These are phyloP conservation scores for Cladosporium sp. DNA, from an alignment of 2,329 filamentous ascomycete species.

Conservation along the genomic window DNA sequence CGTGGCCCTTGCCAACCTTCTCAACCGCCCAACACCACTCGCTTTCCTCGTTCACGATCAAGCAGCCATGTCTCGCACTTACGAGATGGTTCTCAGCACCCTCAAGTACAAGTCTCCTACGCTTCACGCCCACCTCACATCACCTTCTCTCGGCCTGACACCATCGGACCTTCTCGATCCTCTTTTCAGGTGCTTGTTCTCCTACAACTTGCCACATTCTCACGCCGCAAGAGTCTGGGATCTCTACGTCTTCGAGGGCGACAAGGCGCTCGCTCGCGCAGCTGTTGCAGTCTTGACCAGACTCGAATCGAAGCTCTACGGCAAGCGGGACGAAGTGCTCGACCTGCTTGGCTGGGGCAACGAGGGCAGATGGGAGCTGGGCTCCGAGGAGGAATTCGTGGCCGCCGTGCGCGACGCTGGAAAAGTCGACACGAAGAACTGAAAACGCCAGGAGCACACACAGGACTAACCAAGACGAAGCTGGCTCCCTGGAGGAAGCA, in stretches of 20 bases:
- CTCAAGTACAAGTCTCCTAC: constrained; percentile 65
- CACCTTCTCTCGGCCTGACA: constrained; percentile 35
- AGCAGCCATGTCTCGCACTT: constrained; percentile 68
- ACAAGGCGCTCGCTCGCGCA: constrained; percentile 69
- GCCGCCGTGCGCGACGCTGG: constrained; percentile 41
- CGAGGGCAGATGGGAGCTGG: constrained; percentile 36
- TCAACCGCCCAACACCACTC: constrained; percentile 73
- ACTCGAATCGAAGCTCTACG: constrained; percentile 56
- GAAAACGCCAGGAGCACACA: background rate
- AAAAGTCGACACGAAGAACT: constrained; percentile 34
- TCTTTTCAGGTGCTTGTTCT: constrained; percentile 37
- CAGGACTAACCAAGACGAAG: background rate
- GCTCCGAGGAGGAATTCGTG: constrained; percentile 46
- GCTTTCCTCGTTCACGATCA: constrained; percentile 73
- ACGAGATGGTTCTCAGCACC: constrained; percentile 68
- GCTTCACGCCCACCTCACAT: constrained; percentile 66
- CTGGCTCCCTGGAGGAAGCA: constrained; percentile 10
- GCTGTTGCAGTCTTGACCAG: constrained; percentile 65
- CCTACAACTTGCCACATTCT: constrained; percentile 41
- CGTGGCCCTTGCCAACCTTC: constrained; percentile 71
- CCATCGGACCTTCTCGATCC: constrained; percentile 42
- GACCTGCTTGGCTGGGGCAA: constrained; percentile 47
- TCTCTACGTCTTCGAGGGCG: constrained; percentile 80
- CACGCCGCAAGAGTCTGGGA: constrained; percentile 73
- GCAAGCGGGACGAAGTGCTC: constrained; percentile 47